Evolutionary conservation across 208 protist species (phyloP).

Genomic region (Crithidia sp.): DNA sequence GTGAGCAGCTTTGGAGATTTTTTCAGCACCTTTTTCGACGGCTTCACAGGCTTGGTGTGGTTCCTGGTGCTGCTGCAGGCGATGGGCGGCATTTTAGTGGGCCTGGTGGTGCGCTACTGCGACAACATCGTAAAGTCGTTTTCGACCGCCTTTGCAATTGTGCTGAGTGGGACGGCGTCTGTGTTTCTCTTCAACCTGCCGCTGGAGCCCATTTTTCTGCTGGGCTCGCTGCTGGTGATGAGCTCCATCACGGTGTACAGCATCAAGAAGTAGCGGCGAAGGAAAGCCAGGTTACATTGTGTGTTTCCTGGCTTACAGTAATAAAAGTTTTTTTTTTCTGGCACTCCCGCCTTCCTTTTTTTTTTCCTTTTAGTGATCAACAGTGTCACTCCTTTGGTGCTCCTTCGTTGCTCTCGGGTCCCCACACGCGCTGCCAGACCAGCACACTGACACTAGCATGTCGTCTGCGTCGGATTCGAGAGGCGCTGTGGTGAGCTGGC

Average conservation of each 20-base stretch:
- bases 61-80: constrained; percentile 62
- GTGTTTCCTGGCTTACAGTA: too few relatives aligned
- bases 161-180: constrained; percentile 46
- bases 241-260: constrained; percentile 41
- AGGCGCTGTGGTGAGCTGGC: too few relatives aligned
- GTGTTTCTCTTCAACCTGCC: constrained; percentile 40
- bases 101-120: constrained; percentile 70
- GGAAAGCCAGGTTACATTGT: too few relatives aligned
- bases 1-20: not conserved
- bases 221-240: constrained; percentile 37
- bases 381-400: too few relatives aligned
- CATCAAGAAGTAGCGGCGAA: constrained; percentile 8
- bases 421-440: too few relatives aligned
- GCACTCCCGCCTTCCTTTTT: too few relatives aligned
- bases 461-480: too few relatives aligned
- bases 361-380: too few relatives aligned
- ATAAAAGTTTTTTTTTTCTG: too few relatives aligned
- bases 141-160: constrained; percentile 52
- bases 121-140: constrained; percentile 84
- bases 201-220: constrained; percentile 33
- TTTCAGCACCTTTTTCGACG: constrained; percentile 45
- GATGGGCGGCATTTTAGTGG: constrained; percentile 66
- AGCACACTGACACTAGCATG: too few relatives aligned
- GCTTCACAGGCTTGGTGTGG: constrained; percentile 61
- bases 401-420: too few relatives aligned